Percentiles rank a stretch among this genome's conserved stretches.
Evolutionary conservation across 257 asterid genomes (phyloP).

Genomic region (Nicotiana undulata): DNA sequence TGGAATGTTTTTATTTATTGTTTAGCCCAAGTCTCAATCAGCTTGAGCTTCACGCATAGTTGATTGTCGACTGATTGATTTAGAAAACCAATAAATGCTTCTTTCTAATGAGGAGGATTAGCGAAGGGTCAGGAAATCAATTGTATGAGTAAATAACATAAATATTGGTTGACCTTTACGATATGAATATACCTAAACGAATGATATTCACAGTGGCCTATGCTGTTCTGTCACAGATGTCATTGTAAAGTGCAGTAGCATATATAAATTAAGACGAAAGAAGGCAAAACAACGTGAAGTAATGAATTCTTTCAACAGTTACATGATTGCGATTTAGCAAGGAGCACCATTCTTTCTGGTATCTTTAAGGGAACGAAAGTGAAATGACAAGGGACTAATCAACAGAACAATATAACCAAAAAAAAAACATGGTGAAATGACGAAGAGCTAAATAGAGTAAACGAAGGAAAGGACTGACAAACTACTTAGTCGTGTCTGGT

Average conservation of each 20-base stretch:
- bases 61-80: background rate
- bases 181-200: background rate
- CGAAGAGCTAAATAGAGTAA: background rate
- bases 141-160: background rate
- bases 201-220: background rate
- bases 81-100: background rate
- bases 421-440: background rate
- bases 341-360: background rate
- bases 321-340: background rate
- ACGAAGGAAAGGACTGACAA: background rate
- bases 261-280: background rate
- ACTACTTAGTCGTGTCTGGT: background rate
- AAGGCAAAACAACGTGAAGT: background rate
- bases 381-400: background rate
- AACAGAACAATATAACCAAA: background rate
- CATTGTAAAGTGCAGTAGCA: background rate
- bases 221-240: background rate
- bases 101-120: background rate
- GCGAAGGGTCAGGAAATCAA: background rate
- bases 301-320: background rate
- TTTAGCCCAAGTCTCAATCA: background rate
- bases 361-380: background rate
- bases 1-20: background rate
- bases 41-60: background rate
- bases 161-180: background rate